Base-by-base conservation (phyloP, 2,329 filamentous ascomycete species). In the Chaetothyriales sp. region DNA sequence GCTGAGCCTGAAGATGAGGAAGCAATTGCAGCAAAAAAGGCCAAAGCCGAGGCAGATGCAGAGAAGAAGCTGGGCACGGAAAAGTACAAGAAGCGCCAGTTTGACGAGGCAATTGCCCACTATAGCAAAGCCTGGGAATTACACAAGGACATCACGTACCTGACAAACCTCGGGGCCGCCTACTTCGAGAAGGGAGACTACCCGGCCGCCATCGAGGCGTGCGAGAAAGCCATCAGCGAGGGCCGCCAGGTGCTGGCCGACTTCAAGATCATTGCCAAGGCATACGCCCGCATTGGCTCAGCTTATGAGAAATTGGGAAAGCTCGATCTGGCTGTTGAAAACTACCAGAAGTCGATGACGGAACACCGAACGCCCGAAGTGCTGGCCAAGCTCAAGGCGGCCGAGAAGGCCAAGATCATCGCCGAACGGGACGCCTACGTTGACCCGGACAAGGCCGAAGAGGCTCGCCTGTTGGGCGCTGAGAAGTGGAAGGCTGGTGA, bases 1-100 rank as follows among this genome's bases (percentile, higher is more conserved):
- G 70, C 75, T 12, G 78, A 81, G 60, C 76, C 78, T 42, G 74
- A 86, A 63, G 87, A 94, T 59, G 88, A 95, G 63, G 92, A 96
- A 67, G 77, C 82, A 0, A 66, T 80, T 51, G 85, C 84, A 54
- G 88, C 89, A 70, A 85, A 85, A 71, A 86, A 92, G 74, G 86
- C 87, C 43, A 94, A 96, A 74, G 86, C 83, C 63, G 86, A 84
- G 56, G 92, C 89, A 44, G 92, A 98, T 61, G 86, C 88, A 66
- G 85, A 95, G 71, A 98, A 98, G 79, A 85, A 83, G 26, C 74
- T 93, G 51, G 92, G 92, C 52, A 98, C 90, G 12, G 87, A 92
- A 61, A 83, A 83, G 67, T 98, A 98, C 77, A 98, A 98, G 82
- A 96, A 96, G 79, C 83, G 87, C 60, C 82, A 95, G 65, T 95